Conservation (phyloP, 1,139 yeast species). For the Blastobotrys elegans region DNA sequence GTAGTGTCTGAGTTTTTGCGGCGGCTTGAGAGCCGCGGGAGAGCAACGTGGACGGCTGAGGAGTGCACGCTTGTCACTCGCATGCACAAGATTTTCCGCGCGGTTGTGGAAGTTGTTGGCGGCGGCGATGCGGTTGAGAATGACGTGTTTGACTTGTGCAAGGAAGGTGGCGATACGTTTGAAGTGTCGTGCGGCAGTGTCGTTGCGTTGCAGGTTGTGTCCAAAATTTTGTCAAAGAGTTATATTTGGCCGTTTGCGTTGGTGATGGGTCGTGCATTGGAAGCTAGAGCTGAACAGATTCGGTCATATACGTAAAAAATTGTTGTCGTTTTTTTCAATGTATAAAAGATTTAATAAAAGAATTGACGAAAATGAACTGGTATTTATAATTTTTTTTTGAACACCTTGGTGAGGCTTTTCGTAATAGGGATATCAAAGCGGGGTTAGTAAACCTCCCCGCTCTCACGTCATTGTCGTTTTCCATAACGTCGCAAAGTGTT, state of each 20-base stretch:
- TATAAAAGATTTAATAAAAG: not conserved
- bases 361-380: not conserved
- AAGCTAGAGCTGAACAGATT: constrained; percentile 24
- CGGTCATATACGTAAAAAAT: too few relatives aligned
- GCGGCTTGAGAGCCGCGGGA: constrained; percentile 25
- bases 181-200: constrained; percentile 16
- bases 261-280: constrained; percentile 31
- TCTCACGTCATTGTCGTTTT: too few relatives aligned
- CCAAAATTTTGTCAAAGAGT: constrained; percentile 26
- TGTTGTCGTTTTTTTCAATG: too few relatives aligned
- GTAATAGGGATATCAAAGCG: too few relatives aligned
- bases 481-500: too few relatives aligned
- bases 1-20: constrained; percentile 35
- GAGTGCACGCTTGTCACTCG: constrained; percentile 29
- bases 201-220: constrained; percentile 25
- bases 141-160: constrained; percentile 6
- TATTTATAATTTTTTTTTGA: not conserved
- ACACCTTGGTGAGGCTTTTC: not conserved
- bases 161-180: not conserved
- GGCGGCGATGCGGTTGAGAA: constrained; percentile 20
- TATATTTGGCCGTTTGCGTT: constrained; percentile 33
- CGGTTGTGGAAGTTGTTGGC: constrained; percentile 30
- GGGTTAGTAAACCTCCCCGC: too few relatives aligned
- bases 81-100: constrained; percentile 28
- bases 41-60: constrained; percentile 25